Conservation (phyloP, 2,329 filamentous ascomycete genomes). For the Fulvia fulva region DNA sequence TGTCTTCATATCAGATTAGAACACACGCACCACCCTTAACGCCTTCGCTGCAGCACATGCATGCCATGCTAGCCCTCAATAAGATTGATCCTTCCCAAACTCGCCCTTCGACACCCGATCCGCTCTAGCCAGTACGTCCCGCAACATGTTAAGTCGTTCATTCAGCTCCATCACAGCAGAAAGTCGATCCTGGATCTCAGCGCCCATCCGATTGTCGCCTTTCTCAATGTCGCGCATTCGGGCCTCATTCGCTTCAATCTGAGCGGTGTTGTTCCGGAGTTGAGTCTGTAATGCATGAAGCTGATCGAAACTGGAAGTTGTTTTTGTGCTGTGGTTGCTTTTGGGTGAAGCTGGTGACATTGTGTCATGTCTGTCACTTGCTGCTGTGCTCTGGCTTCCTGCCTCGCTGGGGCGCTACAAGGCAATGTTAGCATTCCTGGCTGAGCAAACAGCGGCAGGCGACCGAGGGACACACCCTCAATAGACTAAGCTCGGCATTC, state of each 20-base stretch:
- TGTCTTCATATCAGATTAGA: background rate
- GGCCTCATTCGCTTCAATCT: constrained; percentile 18
- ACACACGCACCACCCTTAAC: background rate
- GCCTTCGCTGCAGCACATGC: constrained; percentile 1
- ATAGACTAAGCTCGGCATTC: constrained; percentile 15
- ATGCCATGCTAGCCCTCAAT: background rate
- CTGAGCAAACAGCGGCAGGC: background rate
- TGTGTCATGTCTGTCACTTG: constrained; percentile 8
- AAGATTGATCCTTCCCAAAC: constrained; percentile 4
- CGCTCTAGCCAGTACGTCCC: constrained; percentile 11
- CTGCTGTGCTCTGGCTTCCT: constrained; percentile 9
- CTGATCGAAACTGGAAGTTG: constrained; percentile 13
- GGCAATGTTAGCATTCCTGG: background rate
- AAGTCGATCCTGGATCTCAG: constrained; percentile 10
- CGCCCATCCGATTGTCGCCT: constrained; percentile 10
- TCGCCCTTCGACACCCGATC: constrained; percentile 15
- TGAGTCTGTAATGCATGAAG: constrained; percentile 16
- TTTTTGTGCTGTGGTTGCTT: constrained; percentile 14
- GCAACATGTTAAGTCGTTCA: constrained; percentile 12
- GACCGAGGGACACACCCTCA: constrained; percentile 8
- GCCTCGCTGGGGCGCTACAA: constrained; percentile 15
- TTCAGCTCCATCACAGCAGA: constrained; percentile 18
- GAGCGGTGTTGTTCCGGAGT: constrained; percentile 17
- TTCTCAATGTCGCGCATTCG: constrained; percentile 17
- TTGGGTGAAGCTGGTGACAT: constrained; percentile 11